A percentile compares a stretch with the other conserved stretches of the same genome.
Evolutionary conservation across 495 filamentous ascomycete species (phyloP).

Genomic region (Pyrenula massariospora): DNA sequence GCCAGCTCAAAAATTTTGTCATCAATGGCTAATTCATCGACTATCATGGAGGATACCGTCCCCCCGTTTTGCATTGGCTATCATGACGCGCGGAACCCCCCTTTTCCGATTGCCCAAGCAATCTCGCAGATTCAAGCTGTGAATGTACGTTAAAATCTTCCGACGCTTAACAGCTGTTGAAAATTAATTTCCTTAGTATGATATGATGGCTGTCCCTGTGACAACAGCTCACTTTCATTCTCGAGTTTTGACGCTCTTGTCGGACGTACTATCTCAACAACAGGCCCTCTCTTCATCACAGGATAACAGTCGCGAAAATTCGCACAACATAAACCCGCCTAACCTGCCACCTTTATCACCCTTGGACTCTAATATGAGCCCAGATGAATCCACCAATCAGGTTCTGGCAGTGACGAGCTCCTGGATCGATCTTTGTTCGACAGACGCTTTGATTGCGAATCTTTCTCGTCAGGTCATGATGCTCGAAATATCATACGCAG

Average conservation of each 20-base stretch:
- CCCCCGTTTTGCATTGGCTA: slow-evolving; percentile 73
- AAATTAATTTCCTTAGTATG: slow-evolving; percentile 50
- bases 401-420: slow-evolving; percentile 63
- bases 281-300: slow-evolving; percentile 16
- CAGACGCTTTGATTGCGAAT: slow-evolving; percentile 68
- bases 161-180: not conserved
- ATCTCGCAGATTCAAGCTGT: slow-evolving; percentile 56
- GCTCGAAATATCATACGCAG: slow-evolving; percentile 84
- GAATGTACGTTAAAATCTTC: slow-evolving; percentile 24
- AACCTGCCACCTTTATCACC: slow-evolving; percentile 60
- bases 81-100: slow-evolving; percentile 57
- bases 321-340: slow-evolving; percentile 29
- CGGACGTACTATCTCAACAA: slow-evolving; percentile 37
- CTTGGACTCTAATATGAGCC: slow-evolving; percentile 62
- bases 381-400: slow-evolving; percentile 57
- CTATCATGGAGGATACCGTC: slow-evolving; percentile 36
- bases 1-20: too few species aligned
- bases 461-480: slow-evolving; percentile 82
- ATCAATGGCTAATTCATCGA: not conserved
- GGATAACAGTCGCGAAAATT: slow-evolving; percentile 20
- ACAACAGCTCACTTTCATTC: slow-evolving; percentile 75
- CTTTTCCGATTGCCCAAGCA: slow-evolving; percentile 48
- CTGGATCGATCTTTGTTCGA: slow-evolving; percentile 84
- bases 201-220: slow-evolving; percentile 82
- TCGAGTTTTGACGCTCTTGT: slow-evolving; percentile 53